Conservation (phyloP, 352 stramenopile genomes). For the Phytophthora boehmeriae region DNA sequence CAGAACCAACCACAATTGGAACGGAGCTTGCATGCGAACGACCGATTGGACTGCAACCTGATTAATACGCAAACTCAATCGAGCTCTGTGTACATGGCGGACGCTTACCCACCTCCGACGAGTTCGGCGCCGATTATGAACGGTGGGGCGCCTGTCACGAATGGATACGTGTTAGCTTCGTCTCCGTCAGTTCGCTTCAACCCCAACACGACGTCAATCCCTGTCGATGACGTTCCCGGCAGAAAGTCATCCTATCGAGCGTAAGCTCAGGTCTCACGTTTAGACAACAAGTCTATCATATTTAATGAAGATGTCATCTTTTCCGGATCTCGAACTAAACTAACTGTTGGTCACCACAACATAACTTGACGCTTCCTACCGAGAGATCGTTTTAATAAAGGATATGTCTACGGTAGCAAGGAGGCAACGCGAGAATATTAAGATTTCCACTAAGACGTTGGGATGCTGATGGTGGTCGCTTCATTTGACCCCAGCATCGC, state of each 20-base stretch:
- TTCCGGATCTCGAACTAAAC: too few relatives aligned
- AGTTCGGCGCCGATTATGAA: slow-evolving; percentile 20
- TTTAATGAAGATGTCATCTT: too few relatives aligned
- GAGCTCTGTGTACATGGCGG: slow-evolving; percentile 35
- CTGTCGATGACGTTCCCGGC: slow-evolving; percentile 12
- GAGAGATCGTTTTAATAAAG: too few relatives aligned
- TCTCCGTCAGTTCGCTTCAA: slow-evolving; percentile 27
- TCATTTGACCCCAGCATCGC: too few relatives aligned
- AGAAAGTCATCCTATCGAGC: slow-evolving; percentile 23
- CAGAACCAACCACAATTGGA: slow-evolving; percentile 39
- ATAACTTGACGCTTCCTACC: too few relatives aligned
- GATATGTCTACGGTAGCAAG: too few relatives aligned
- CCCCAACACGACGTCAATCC: slow-evolving; percentile 23
- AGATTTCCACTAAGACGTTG: too few relatives aligned
- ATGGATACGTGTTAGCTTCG: slow-evolving; percentile 29
- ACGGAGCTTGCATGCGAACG: slow-evolving; percentile 45
- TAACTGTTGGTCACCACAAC: too few relatives aligned
- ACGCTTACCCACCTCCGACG: slow-evolving; percentile 25
- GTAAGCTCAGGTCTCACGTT: slow-evolving; percentile 8
- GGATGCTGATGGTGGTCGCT: too few relatives aligned
- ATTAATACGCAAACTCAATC: slow-evolving; percentile 34
- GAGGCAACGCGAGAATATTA: too few relatives aligned
- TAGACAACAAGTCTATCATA: slow-evolving; percentile 16
- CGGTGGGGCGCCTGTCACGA: slow-evolving; percentile 16
- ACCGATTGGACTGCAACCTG: slow-evolving; percentile 46